Conservation (phyloP, 2,329 filamentous ascomycete species). For the Colletotrichum shisoi region DNA sequence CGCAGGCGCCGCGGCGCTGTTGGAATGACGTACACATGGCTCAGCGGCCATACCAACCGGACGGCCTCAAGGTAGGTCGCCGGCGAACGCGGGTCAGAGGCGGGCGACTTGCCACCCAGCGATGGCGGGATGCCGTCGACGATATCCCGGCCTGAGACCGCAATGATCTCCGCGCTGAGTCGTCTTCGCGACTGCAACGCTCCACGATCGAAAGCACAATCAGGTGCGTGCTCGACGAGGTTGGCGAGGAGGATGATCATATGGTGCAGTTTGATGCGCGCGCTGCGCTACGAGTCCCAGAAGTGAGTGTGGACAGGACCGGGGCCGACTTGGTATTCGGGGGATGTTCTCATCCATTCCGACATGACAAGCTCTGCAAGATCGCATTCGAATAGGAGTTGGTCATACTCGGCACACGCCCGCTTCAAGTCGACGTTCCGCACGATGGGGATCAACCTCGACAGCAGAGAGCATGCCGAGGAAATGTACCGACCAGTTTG, state of each 20-base stretch:
- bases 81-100: conserved; percentile 45
- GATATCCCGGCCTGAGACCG: conserved; percentile 44
- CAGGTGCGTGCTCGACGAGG: conserved; percentile 48
- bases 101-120: conserved; percentile 43
- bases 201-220: conserved; percentile 41
- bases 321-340: conserved; percentile 41
- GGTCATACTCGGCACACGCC: conserved; percentile 21
- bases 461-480: conserved; percentile 25
- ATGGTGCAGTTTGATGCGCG: conserved; percentile 50
- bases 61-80: conserved; percentile 50
- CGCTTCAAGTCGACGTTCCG: not conserved
- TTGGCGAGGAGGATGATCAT: conserved; percentile 48
- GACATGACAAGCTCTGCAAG: conserved; percentile 45
- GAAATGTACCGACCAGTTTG: conserved; percentile 22
- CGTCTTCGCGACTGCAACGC: conserved; percentile 45
- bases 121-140: conserved; percentile 43
- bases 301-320: conserved; percentile 43
- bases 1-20: conserved; percentile 46
- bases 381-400: conserved; percentile 43
- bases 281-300: conserved; percentile 47
- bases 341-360: conserved; percentile 42
- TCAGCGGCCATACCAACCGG: conserved; percentile 52
- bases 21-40: conserved; percentile 45
- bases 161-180: conserved; percentile 44
- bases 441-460: conserved; percentile 24